Conservation (phyloP, 805 yeast species). For the Wickerhamiella galacta region DNA sequence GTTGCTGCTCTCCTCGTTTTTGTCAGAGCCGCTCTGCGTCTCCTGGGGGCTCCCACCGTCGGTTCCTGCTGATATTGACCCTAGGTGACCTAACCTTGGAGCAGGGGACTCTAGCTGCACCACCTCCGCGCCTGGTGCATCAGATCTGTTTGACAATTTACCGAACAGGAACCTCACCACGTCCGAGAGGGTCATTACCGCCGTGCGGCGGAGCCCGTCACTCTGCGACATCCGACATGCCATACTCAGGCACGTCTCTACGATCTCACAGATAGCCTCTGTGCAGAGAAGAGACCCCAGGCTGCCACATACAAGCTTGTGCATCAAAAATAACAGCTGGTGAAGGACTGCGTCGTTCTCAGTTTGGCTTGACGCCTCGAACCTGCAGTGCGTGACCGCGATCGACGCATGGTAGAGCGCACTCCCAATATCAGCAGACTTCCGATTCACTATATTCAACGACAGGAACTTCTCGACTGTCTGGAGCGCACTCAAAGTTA, state of each 20-base stretch:
- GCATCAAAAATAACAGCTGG: constrained; percentile 63
- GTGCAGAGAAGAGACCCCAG: constrained; percentile 56
- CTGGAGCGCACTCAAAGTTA: constrained; percentile 65
- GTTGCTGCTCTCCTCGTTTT: background rate
- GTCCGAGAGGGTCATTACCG: constrained; percentile 28
- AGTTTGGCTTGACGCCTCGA: constrained; percentile 85
- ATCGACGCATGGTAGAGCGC: constrained; percentile 50
- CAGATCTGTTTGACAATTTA: constrained; percentile 1
- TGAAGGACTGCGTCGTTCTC: constrained; percentile 83
- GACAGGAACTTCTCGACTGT: constrained; percentile 59
- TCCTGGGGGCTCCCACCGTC: background rate
- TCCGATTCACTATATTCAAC: constrained; percentile 43
- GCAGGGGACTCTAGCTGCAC: background rate
- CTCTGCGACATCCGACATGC: constrained; percentile 87
- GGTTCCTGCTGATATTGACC: too few species aligned
- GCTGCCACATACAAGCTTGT: constrained; percentile 45
- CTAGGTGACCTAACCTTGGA: too few species aligned
- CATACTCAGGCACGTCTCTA: constrained; percentile 78
- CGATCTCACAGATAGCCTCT: constrained; percentile 70
- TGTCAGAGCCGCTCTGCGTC: background rate
- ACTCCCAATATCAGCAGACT: constrained; percentile 37
- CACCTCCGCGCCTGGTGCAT: background rate
- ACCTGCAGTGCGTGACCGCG: constrained; percentile 82
- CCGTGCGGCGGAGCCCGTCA: constrained; percentile 75
- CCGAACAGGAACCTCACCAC: constrained; percentile 10